phyloP scores from a whole-genome alignment of 2,329 filamentous ascomycete species.

The Microsporum audouinii region DNA sequence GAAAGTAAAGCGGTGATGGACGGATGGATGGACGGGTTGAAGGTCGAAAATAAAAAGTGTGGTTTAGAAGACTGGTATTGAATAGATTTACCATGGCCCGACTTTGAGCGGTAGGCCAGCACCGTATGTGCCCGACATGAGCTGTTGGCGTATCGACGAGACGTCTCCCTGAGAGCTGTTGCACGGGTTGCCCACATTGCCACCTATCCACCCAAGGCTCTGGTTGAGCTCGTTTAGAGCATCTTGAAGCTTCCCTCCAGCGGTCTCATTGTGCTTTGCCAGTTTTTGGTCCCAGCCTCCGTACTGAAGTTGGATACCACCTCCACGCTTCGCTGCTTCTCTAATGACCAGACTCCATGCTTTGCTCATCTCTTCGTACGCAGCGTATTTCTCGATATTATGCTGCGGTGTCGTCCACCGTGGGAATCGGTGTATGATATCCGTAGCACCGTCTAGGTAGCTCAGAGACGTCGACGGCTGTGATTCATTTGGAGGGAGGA shows the following conservation, averaged over 20 bases:
- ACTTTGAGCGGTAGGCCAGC: conserved; percentile 44
- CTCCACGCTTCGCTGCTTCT: conserved; percentile 81
- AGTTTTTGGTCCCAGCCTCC: conserved; percentile 88
- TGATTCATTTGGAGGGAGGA: conserved; percentile 78
- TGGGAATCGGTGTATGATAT: conserved; percentile 78
- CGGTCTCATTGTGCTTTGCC: conserved; percentile 75
- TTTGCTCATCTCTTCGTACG: conserved; percentile 89
- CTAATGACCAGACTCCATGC: conserved; percentile 87
- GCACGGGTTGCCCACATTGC: conserved; percentile 13
- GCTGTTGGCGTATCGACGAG: conserved; percentile 44
- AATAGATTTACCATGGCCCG: conserved; percentile 40
- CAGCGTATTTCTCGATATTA: conserved; percentile 85
- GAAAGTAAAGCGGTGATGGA: conserved; percentile 9
- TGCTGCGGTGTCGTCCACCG: conserved; percentile 83
- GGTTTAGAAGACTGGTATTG: not conserved
- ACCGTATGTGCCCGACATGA: conserved; percentile 47
- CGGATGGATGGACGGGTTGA: conserved; percentile 9
- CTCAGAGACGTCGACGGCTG: conserved; percentile 73
- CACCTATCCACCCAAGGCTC: conserved; percentile 68
- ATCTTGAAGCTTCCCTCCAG: conserved; percentile 65
- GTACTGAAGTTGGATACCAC: conserved; percentile 78
- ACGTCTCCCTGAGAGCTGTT: conserved; percentile 29
- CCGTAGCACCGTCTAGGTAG: conserved; percentile 81
- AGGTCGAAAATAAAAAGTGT: not conserved
- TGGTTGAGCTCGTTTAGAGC: conserved; percentile 67